Conservation (phyloP, 2,329 filamentous ascomycete species). For the Aspergillus thermomutatus region DNA sequence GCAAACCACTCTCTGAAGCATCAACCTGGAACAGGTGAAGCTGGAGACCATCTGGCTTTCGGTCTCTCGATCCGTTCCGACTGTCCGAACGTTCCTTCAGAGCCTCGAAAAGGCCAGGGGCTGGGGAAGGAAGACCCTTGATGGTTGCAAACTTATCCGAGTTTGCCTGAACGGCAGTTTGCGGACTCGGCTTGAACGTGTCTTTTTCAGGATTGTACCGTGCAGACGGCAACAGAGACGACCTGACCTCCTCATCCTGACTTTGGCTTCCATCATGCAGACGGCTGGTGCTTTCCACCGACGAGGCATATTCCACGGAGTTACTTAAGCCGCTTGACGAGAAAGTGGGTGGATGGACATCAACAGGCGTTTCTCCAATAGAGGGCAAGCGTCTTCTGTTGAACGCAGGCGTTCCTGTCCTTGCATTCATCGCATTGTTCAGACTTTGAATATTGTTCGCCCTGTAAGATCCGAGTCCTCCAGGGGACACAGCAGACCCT, state of each 20-base stretch:
- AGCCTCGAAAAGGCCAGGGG: conserved; percentile 60
- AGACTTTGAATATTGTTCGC: conserved; percentile 61
- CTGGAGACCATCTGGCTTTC: conserved; percentile 73
- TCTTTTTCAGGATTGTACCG: conserved; percentile 41
- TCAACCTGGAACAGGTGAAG: conserved; percentile 57
- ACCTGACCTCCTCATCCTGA: conserved; percentile 31
- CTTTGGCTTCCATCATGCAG: conserved; percentile 27
- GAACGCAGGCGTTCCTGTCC: conserved; percentile 60
- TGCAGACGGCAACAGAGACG: conserved; percentile 43
- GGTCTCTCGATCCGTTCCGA: conserved; percentile 63
- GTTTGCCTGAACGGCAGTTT: conserved; percentile 65
- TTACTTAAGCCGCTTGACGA: conserved; percentile 42
- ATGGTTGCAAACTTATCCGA: conserved; percentile 58
- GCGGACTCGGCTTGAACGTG: conserved; percentile 47
- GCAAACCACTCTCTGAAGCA: conserved; percentile 47
- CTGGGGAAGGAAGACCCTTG: conserved; percentile 65
- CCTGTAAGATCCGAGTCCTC: conserved; percentile 58
- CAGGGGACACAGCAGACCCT: conserved; percentile 63
- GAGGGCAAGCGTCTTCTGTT: conserved; percentile 67
- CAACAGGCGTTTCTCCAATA: conserved; percentile 66
- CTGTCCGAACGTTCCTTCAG: conserved; percentile 59
- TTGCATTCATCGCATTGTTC: conserved; percentile 66
- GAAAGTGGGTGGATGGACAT: conserved; percentile 45
- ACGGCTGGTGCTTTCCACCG: conserved; percentile 40
- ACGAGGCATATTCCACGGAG: conserved; percentile 47